A percentile compares a stretch with the other conserved stretches of the same genome.
phyloP scores from a whole-genome alignment of 164 flowering plant species.

The Stephania yunnanensis region DNA sequence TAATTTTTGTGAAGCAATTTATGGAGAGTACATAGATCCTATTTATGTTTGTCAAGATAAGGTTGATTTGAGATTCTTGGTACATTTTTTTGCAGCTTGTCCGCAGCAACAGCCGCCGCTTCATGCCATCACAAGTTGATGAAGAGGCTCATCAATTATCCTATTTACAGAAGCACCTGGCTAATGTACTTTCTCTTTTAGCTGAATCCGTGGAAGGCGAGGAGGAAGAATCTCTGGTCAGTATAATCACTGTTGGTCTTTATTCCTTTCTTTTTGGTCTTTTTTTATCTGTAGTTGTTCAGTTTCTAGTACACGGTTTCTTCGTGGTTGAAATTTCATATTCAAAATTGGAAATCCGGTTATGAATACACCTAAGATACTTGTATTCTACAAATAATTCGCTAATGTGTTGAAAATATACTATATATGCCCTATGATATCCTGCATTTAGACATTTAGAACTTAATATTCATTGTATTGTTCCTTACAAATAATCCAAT shows the following conservation, averaged over 20 bases:
- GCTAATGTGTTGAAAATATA: no score
- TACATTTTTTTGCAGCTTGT: slow-evolving; percentile 57
- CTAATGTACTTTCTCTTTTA: slow-evolving; percentile 76
- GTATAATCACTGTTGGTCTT: slow-evolving; percentile 15
- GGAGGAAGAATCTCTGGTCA: slow-evolving; percentile 82
- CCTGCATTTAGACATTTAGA: no score
- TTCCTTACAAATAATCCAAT: no score
- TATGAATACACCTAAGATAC: background rate
- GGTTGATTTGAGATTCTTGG: background rate
- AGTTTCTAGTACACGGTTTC: background rate
- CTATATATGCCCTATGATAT: no score
- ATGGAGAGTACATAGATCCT: background rate
- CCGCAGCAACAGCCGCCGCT: slow-evolving; percentile 85
- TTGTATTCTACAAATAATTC: background rate
- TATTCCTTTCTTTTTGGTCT: background rate
- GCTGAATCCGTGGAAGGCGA: slow-evolving; percentile 82
- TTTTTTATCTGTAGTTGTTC: no score
- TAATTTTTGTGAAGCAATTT: background rate
- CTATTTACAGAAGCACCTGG: slow-evolving; percentile 87
- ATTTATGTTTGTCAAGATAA: background rate
- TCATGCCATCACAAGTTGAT: slow-evolving; percentile 94
- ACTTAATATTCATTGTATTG: no score
- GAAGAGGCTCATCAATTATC: slow-evolving; percentile 97
- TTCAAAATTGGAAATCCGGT: background rate
- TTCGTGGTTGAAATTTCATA: background rate